phyloP scores from a whole-genome alignment of 805 yeast species.

The Yarrowia divulgata region DNA sequence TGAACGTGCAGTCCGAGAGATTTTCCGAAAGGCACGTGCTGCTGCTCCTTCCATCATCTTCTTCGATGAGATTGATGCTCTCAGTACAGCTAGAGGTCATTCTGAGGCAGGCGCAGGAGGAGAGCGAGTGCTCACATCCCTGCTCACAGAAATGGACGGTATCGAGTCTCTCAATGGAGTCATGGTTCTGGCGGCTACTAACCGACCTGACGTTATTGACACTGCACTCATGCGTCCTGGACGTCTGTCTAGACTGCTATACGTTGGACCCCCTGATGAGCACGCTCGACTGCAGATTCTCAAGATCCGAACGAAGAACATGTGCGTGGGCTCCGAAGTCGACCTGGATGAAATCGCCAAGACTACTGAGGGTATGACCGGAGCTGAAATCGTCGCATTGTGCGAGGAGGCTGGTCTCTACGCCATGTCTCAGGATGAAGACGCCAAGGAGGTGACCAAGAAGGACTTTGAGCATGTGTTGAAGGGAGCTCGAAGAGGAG shows the following conservation, averaged over 20 bases:
- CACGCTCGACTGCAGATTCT: constrained; percentile 83
- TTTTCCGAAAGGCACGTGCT: constrained; percentile 90
- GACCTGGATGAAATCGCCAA: constrained; percentile 63
- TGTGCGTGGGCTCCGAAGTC: constrained; percentile 61
- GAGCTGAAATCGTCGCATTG: constrained; percentile 90
- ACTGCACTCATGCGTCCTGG: constrained; percentile 96
- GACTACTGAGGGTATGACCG: constrained; percentile 89
- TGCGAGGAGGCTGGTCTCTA: constrained; percentile 96
- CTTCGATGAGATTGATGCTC: constrained; percentile 96
- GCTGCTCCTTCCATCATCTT: constrained; percentile 94
- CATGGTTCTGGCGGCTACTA: constrained; percentile 94
- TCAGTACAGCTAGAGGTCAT: constrained; percentile 75
- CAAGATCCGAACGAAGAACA: constrained; percentile 69
- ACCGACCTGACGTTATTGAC: constrained; percentile 92
- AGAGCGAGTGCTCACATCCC: constrained; percentile 85
- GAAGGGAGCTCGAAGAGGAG: constrained; percentile 72
- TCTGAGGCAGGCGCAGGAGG: constrained; percentile 66
- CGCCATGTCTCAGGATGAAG: constrained; percentile 83
- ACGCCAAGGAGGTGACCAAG: constrained; percentile 50
- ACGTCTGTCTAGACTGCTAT: constrained; percentile 88
- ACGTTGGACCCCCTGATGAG: constrained; percentile 89
- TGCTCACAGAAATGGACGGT: constrained; percentile 95
- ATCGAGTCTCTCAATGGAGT: constrained; percentile 95
- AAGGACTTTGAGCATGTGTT: constrained; percentile 68
- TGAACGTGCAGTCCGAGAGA: constrained; percentile 90